Base-by-base conservation (phyloP, 371 early-diverging fungal species). In the Batrachochytrium dendrobatidis region DNA sequence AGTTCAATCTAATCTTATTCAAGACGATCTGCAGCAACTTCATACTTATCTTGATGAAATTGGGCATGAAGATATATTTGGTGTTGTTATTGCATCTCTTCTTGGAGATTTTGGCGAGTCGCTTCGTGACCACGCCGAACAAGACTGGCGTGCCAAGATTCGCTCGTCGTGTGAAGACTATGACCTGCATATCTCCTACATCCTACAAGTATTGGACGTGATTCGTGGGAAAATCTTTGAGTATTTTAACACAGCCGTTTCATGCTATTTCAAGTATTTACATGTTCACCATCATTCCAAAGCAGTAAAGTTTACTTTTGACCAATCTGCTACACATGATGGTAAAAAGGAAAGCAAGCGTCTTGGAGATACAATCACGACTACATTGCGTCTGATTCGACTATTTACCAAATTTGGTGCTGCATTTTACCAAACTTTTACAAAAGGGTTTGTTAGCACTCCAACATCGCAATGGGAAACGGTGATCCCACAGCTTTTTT, bases 401-500 rank as follows among this genome's bases (percentile, higher is more conserved):
- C 72, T 87, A 3, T 73, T 90, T 18, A 77, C 83, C 22, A 84
- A 81, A 43, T 85, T 83, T 63, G 87, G 87, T 7, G 67, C 72
- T 0, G 68, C 73, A 28, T 61, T 87, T 8, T 69, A 68, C 1
- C 55, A 62, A 0, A 54, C 63, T 1, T 84, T 83, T 54, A 26
- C 51, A 0, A 65, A 71, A 8, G 70, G 80, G 31, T 70, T 86
- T 54, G 67, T 61, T 5, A 61, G 39, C 6, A 75, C 76, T 10
- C 75, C 76, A 26, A 67, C 79, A 20, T 69, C 69, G 25, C 59
- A 64, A 7, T 90, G 91, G 92, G 74, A 81, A 50, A 67, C 62
- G 10, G 77, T 92, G n/a, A 79, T 86, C 26, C 90, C 90, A 4
- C 92, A 92, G 65, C 66, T 92, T 4, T 87, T 88, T 66, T 81